These are phyloP conservation scores for Tricholoma furcatifolium DNA, from an alignment of 768 basidiomycete genomes.

Conservation along the genomic window DNA sequence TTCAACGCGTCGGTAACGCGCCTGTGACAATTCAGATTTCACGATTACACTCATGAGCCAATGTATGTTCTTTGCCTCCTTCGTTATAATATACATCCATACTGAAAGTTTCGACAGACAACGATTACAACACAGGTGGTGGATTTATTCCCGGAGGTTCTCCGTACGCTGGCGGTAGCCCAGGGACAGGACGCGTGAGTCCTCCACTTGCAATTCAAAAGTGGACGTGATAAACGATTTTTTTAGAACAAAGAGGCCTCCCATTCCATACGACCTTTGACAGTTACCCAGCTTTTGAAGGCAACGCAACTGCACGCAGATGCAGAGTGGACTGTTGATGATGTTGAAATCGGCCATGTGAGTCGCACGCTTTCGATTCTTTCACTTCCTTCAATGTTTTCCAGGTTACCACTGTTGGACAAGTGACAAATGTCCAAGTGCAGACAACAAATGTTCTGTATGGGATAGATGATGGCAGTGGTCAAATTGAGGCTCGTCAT, in stretches of 20 bases:
- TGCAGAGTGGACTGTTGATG: slow-evolving; percentile 85
- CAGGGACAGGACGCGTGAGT: slow-evolving; percentile 50
- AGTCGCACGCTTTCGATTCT: slow-evolving; percentile 2
- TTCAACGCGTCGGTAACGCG: slow-evolving; percentile 12
- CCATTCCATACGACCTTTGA: slow-evolving; percentile 62
- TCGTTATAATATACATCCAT: slow-evolving; percentile 6
- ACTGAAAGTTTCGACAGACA: slow-evolving; percentile 26
- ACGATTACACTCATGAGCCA: slow-evolving; percentile 37
- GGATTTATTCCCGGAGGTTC: slow-evolving; percentile 62
- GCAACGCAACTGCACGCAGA: slow-evolving; percentile 86
- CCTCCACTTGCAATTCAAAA: background rate
- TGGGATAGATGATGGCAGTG: slow-evolving; percentile 84
- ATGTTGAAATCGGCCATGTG: slow-evolving; percentile 79
- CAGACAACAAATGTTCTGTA: slow-evolving; percentile 84
- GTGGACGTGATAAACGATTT: background rate
- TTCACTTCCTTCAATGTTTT: background rate
- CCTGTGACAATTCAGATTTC: slow-evolving; percentile 8
- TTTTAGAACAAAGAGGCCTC: slow-evolving; percentile 36
- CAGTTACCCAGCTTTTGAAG: slow-evolving; percentile 69
- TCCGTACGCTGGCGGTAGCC: slow-evolving; percentile 61
- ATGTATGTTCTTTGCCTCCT: slow-evolving; percentile 30
- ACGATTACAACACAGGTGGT: slow-evolving; percentile 47
- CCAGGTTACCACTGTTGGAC: slow-evolving; percentile 74
- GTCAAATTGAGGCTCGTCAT: slow-evolving; percentile 70
- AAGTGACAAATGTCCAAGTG: slow-evolving; percentile 63